phyloP scores from a whole-genome alignment of 192 early-diverging fungal species.

The Thamnidium elegans region DNA sequence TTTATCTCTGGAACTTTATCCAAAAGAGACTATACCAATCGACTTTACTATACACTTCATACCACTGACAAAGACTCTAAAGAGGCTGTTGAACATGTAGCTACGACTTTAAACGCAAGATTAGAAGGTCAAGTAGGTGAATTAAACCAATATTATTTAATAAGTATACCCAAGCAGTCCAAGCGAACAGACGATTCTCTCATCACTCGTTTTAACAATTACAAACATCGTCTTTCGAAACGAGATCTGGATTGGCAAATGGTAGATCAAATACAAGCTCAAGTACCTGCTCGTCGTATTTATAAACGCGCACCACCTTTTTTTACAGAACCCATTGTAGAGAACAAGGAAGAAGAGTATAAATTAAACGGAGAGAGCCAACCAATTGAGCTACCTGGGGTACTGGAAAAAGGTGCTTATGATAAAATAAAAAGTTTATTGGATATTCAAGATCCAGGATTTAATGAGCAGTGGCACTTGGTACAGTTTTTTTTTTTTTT shows the following conservation, averaged over 20 bases:
- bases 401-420: neutral
- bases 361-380: slow-evolving; percentile 2
- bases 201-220: too few species aligned
- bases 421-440: slow-evolving; percentile 36
- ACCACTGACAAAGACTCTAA: slow-evolving; percentile 29
- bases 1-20: neutral
- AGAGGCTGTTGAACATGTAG: slow-evolving; percentile 34
- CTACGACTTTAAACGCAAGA: slow-evolving; percentile 36
- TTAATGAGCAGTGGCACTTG: slow-evolving; percentile 81
- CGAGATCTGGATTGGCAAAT: too few species aligned
- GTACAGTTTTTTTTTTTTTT: slow-evolving; percentile 34
- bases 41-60: slow-evolving; percentile 50
- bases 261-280: slow-evolving; percentile 3
- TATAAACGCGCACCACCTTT: slow-evolving; percentile 16
- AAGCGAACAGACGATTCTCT: neutral
- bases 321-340: slow-evolving; percentile 4
- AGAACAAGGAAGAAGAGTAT: slow-evolving; percentile 27
- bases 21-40: slow-evolving; percentile 36
- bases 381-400: neutral
- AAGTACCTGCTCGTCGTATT: slow-evolving; percentile 14
- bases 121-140: slow-evolving; percentile 68
- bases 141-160: slow-evolving; percentile 60
- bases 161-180: slow-evolving; percentile 39
- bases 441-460: slow-evolving; percentile 69
- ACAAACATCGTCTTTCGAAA: too few species aligned